Evolutionary conservation across 164 flowering plant genomes (phyloP).

Genomic region (Nymphaea colorata): DNA sequence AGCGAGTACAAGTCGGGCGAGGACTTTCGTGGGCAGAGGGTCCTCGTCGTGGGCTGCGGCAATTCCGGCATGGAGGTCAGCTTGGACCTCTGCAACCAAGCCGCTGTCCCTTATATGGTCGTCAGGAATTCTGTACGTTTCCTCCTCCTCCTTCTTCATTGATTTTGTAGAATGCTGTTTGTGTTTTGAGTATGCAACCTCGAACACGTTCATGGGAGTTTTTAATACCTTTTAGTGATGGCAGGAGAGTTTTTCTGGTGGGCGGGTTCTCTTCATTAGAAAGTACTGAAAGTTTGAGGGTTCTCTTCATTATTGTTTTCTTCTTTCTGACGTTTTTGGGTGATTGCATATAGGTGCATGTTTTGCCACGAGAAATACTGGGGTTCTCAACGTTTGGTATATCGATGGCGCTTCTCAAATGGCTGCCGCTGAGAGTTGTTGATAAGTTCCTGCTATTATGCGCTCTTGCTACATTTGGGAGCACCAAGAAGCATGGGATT

Average conservation of each 20-base stretch:
- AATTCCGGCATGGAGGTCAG: constrained; percentile 99
- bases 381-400: constrained; percentile 81
- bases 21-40: constrained; percentile 45
- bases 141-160: neutral
- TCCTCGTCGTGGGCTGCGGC: constrained; percentile 86
- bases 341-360: constrained; percentile 54
- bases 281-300: neutral
- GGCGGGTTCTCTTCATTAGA: too few species aligned
- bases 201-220: too few species aligned
- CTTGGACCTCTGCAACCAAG: constrained; percentile 71
- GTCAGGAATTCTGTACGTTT: constrained; percentile 76
- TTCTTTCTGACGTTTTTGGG: neutral
- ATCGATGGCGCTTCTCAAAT: constrained; percentile 69
- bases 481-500: constrained; percentile 70
- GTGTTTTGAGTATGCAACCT: too few species aligned
- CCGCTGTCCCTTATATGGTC: constrained; percentile 84
- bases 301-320: neutral
- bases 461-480: constrained; percentile 48
- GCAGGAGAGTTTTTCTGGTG: too few species aligned
- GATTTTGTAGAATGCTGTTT: too few species aligned
- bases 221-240: too few species aligned
- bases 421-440: constrained; percentile 65
- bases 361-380: constrained; percentile 80
- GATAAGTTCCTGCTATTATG: constrained; percentile 57
- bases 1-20: constrained; percentile 65